phyloP scores from a whole-genome alignment of 192 early-diverging fungal genomes.

The Oehlia diaphana region DNA sequence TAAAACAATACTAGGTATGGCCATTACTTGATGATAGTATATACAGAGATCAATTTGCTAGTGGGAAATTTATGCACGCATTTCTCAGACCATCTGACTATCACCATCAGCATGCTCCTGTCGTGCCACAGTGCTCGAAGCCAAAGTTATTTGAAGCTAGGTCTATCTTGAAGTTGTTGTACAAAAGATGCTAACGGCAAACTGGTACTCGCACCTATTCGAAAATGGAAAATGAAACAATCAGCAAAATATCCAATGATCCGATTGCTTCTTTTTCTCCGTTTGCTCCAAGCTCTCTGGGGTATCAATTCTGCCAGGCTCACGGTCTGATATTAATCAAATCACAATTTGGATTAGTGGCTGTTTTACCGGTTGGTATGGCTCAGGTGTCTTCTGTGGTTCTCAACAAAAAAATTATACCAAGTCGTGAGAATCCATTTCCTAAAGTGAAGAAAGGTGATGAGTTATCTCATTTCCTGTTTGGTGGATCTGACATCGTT shows the following conservation, averaged over 20 bases:
- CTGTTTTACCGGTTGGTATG: slow-evolving; percentile 21
- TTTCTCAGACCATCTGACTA: slow-evolving; percentile 18
- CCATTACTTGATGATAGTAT: slow-evolving; percentile 16
- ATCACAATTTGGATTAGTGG: slow-evolving; percentile 17
- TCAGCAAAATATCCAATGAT: too few relatives aligned
- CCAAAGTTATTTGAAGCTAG: slow-evolving; percentile 5
- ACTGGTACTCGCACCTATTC: not conserved
- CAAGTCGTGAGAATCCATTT: too few relatives aligned
- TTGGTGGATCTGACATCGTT: slow-evolving; percentile 73
- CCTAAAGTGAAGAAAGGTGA: slow-evolving; percentile 54
- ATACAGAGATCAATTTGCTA: not conserved
- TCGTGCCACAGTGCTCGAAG: slow-evolving; percentile 20
- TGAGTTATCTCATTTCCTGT: slow-evolving; percentile 77
- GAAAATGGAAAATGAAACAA: not conserved
- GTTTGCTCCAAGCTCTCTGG: not conserved
- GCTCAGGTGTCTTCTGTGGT: slow-evolving; percentile 22
- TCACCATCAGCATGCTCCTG: slow-evolving; percentile 18
- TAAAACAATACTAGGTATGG: too few relatives aligned
- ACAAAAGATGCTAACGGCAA: not conserved
- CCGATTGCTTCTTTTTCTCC: too few relatives aligned
- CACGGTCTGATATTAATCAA: slow-evolving; percentile 13
- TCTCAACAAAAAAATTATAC: not conserved
- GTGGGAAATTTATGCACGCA: slow-evolving; percentile 24
- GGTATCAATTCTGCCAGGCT: slow-evolving; percentile 21
- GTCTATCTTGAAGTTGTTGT: slow-evolving; percentile 10